Percentiles rank a stretch among this genome's conserved stretches.
phyloP scores from a whole-genome alignment of 148 eudicot species.

The Arctostaphylos glauca region DNA sequence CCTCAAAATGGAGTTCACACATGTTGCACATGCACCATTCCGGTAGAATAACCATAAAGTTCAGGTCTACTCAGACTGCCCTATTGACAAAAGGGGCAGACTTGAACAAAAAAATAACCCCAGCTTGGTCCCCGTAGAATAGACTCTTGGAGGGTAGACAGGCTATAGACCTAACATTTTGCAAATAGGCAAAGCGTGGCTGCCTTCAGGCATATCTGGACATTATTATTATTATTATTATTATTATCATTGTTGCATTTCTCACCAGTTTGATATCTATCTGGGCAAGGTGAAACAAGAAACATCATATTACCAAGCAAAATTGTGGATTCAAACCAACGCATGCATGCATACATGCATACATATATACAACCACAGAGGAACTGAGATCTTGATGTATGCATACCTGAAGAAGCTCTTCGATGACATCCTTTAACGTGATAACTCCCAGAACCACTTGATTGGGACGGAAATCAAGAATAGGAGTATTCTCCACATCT shows the following conservation, averaged over 20 bases:
- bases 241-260: not conserved
- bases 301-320: slow-evolving; percentile 4
- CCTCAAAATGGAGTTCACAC: not conserved
- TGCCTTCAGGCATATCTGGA: not conserved
- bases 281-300: not conserved
- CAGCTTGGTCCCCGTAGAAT: not conserved
- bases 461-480: too few relatives aligned
- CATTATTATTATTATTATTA: not conserved
- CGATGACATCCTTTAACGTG: too few relatives aligned
- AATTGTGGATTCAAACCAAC: not conserved
- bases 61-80: not conserved
- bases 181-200: not conserved
- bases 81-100: not conserved
- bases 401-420: too few relatives aligned
- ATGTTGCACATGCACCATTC: not conserved
- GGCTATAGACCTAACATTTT: not conserved
- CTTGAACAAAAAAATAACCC: not conserved
- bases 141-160: not conserved
- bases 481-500: too few relatives aligned
- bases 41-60: not conserved
- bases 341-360: too few relatives aligned
- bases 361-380: too few relatives aligned
- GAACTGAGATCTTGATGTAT: too few relatives aligned
- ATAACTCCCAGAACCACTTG: too few relatives aligned
- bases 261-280: not conserved